phyloP scores from a whole-genome alignment of 2,329 filamentous ascomycete genomes.

The Arthroderma uncinatum region DNA sequence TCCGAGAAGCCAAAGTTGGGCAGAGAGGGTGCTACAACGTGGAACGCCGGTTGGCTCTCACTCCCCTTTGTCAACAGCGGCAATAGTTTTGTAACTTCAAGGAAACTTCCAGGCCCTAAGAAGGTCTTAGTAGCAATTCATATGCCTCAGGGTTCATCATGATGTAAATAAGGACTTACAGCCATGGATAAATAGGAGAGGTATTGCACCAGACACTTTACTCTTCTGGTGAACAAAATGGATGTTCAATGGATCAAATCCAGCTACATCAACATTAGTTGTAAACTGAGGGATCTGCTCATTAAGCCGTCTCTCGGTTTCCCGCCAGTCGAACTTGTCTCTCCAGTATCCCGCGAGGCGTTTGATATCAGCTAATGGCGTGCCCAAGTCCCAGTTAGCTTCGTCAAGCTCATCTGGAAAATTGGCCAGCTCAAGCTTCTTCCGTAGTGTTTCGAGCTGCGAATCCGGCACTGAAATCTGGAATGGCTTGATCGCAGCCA shows the following conservation, averaged over 20 bases:
- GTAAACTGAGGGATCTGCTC: constrained; percentile 47
- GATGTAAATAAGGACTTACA: constrained; percentile 43
- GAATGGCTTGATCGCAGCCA: constrained; percentile 28
- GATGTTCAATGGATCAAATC: constrained; percentile 49
- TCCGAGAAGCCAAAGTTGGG: constrained; percentile 48
- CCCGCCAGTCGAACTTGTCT: constrained; percentile 49
- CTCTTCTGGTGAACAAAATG: constrained; percentile 55
- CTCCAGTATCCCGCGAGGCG: constrained; percentile 49
- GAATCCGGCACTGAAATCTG: constrained; percentile 43
- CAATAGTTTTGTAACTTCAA: constrained; percentile 55
- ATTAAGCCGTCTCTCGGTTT: constrained; percentile 49
- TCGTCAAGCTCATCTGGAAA: constrained; percentile 48
- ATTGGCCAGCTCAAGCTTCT: constrained; percentile 43
- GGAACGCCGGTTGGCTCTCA: constrained; percentile 37
- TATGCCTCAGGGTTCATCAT: too few species aligned
- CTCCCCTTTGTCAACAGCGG: constrained; percentile 32
- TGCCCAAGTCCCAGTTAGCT: constrained; percentile 47
- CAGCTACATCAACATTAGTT: constrained; percentile 43
- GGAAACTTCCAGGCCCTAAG: constrained; percentile 53
- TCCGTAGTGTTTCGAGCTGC: constrained; percentile 43
- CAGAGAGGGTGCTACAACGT: constrained; percentile 44
- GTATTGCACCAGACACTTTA: constrained; percentile 44
- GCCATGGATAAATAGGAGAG: constrained; percentile 57
- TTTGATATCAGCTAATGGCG: constrained; percentile 49
- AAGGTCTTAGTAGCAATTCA: constrained; percentile 17